These are phyloP conservation scores for Batkoa obscura DNA, from an alignment of 371 early-diverging fungal genomes.

Conservation along the genomic window DNA sequence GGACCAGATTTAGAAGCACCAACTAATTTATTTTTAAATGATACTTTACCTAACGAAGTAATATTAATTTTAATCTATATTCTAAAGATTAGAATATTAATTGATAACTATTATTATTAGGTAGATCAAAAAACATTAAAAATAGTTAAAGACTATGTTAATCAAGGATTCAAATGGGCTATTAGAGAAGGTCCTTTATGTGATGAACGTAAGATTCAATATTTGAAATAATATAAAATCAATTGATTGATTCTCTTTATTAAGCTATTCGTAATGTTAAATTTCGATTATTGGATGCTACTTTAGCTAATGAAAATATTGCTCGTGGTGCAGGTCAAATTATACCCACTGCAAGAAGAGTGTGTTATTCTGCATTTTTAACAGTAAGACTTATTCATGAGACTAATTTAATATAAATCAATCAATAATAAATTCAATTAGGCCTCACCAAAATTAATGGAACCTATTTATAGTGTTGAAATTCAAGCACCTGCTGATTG, in stretches of 20 bases:
- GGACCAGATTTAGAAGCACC: constrained; percentile 85
- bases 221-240: background rate
- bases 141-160: constrained; percentile 62
- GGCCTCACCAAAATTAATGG: constrained; percentile 93
- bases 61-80: background rate
- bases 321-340: constrained; percentile 89
- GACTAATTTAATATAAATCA: background rate
- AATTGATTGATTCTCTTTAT: background rate
- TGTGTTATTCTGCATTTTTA: constrained; percentile 88
- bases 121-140: constrained; percentile 63
- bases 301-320: constrained; percentile 69
- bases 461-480: constrained; percentile 88
- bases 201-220: constrained; percentile 62
- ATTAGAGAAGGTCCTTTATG: constrained; percentile 89
- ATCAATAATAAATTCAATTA: constrained; percentile 7
- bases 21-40: constrained; percentile 70
- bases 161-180: constrained; percentile 96
- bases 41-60: constrained; percentile 73
- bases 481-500: constrained; percentile 93
- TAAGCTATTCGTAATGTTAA: constrained; percentile 83
- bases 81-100: background rate
- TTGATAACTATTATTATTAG: background rate
- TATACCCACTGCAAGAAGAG: constrained; percentile 85
- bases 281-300: constrained; percentile 76
- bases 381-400: constrained; percentile 26